Evolutionary conservation across 805 yeast genomes (phyloP).

Genomic region (Metschnikowia arizonensis): DNA sequence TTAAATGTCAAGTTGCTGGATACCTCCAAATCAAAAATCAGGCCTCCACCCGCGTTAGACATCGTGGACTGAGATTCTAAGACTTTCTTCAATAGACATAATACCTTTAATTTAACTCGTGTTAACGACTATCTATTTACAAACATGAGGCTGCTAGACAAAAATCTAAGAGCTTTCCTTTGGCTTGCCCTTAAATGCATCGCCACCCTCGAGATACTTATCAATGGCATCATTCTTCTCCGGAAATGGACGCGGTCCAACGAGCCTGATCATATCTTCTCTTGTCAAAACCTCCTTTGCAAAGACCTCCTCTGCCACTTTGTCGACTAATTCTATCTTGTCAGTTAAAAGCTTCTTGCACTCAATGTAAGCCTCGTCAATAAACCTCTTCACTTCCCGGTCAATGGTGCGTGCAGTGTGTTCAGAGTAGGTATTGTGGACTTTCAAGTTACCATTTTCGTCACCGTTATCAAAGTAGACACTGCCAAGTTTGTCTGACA

Average conservation of each 20-base stretch:
- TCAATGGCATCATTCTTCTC: constrained; percentile 86
- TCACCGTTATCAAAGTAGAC: constrained; percentile 68
- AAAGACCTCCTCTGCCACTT: constrained; percentile 70
- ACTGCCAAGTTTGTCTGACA: constrained; percentile 85
- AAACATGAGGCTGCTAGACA: background rate
- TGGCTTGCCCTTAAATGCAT: constrained; percentile 38
- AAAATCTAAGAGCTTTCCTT: background rate
- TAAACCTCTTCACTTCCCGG: constrained; percentile 72
- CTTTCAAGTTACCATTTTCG: constrained; percentile 44
- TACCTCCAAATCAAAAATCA: background rate
- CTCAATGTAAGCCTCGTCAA: constrained; percentile 65
- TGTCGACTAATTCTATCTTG: constrained; percentile 56
- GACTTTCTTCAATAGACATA: background rate
- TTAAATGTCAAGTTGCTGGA: background rate
- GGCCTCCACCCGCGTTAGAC: constrained; percentile 1
- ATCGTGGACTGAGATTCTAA: background rate
- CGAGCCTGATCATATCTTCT: constrained; percentile 70
- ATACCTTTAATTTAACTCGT: background rate
- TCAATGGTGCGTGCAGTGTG: constrained; percentile 80
- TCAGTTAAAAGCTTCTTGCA: constrained; percentile 64
- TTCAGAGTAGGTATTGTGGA: constrained; percentile 86
- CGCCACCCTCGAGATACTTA: constrained; percentile 62
- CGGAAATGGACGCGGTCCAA: constrained; percentile 76
- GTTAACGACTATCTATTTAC: constrained; percentile 1
- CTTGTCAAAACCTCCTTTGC: constrained; percentile 76